Evolutionary conservation across 805 yeast genomes (phyloP), one percentile per base, ranked within the genome.

Genomic region (Lachancea nothofagi): DNA sequence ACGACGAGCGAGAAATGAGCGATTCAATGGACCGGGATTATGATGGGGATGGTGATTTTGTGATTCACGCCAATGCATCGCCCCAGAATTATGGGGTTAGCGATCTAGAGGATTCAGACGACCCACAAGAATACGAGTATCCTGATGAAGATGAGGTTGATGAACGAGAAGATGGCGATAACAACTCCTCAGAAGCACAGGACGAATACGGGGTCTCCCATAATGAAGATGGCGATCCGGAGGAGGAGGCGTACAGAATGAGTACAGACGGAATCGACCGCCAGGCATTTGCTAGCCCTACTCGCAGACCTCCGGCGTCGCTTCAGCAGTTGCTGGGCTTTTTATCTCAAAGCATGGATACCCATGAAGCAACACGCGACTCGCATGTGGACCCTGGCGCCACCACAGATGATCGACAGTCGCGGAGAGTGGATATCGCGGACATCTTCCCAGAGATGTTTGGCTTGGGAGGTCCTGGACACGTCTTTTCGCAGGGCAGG

Each of bases 381-480:
- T 33, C 24, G 15, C 23, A 21, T 7, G 13, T 26, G 9, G 39
- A 4, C 12, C 17, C 14, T 14, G 37, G 31, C 8, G 35, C 29
- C 14, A 26, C 14, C 19, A 29, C 34, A 8, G 34, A 21, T 12
- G 22, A 50, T 15, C 29, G 40, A 7, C 21, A 32, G 8, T 27
- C 37, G 2, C 32, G 43, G 9, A 20, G 49, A 56, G 28, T 54
- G 53, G 37, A 53, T 29, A 49, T 65, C 51, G 56, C 64, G 1
- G 62, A 62, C 19, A 45, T 66, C 19, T 61, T 67, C 38, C 72
- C 72, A 1, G 71, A 62, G 33, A 61, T 69, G 6, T 46, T 64
- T 41, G 57, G 61, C 1, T 48, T 66, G 41, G 48, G 64, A 17
- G 57, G 56, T 9, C 39, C 57, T 5, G 46, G 44, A 12, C 38